phyloP scores from a whole-genome alignment of 805 yeast species.

The Yarrowia deformans region DNA sequence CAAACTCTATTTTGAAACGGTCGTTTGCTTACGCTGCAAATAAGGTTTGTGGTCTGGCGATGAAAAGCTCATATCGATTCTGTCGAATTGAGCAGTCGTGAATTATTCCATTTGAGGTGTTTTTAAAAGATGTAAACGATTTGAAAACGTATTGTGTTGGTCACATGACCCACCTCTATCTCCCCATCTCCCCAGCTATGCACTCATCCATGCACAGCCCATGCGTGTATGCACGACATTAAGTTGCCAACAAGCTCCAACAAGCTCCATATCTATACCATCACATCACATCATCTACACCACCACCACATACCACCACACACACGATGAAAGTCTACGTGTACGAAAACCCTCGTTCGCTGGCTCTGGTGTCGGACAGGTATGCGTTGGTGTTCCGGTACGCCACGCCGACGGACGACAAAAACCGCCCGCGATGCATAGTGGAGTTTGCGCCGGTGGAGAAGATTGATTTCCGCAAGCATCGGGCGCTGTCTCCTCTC shows the following conservation, averaged over 20 bases:
- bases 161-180: too few species aligned
- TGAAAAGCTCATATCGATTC: not conserved
- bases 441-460: conserved; percentile 57
- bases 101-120: too few species aligned
- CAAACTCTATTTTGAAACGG: conserved; percentile 3
- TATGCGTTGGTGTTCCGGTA: conserved; percentile 63
- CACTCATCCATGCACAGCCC: not conserved
- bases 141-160: too few species aligned
- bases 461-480: conserved; percentile 53
- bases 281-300: not conserved
- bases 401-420: conserved; percentile 42
- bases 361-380: conserved; percentile 67
- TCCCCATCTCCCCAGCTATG: too few species aligned
- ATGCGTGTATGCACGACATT: not conserved
- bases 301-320: conserved; percentile 45
- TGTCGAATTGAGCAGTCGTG: too few species aligned
- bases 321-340: conserved; percentile 73
- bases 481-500: conserved; percentile 51
- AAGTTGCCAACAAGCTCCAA: not conserved
- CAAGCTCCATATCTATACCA: not conserved
- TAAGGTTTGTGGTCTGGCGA: not conserved
- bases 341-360: conserved; percentile 69
- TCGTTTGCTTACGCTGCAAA: not conserved
- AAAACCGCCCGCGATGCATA: conserved; percentile 46
- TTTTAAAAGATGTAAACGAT: too few species aligned